Evolutionary conservation across 495 filamentous ascomycete species (phyloP).

Genomic region (Penicillium cinerascens): DNA sequence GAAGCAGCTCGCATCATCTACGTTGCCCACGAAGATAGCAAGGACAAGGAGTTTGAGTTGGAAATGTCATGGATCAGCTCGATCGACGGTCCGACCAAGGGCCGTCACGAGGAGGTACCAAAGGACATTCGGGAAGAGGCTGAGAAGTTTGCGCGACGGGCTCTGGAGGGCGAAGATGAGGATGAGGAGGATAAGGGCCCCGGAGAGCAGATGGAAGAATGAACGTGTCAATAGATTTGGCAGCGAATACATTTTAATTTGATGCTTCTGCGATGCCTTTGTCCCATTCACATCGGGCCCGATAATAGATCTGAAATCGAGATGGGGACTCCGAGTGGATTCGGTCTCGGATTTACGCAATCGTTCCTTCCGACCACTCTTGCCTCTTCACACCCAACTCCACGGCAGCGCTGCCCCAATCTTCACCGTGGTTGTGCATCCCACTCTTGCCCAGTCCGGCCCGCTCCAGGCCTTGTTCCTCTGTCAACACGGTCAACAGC

Average conservation of each 20-base stretch:
- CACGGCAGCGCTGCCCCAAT: conserved; percentile 70
- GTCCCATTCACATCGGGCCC: neutral
- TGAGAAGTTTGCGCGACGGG: conserved; percentile 73
- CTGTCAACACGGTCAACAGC: conserved; percentile 80
- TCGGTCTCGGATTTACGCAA: conserved; percentile 25
- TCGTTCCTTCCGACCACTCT: conserved; percentile 46
- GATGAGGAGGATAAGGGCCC: conserved; percentile 62
- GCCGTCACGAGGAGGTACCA: conserved; percentile 86
- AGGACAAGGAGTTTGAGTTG: conserved; percentile 97
- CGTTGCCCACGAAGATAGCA: conserved; percentile 93
- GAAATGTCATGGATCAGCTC: conserved; percentile 98
- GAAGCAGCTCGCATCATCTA: conserved; percentile 96
- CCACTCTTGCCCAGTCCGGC: conserved; percentile 65
- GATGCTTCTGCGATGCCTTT: conserved; percentile 9
- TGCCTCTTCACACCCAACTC: conserved; percentile 45
- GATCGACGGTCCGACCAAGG: conserved; percentile 79
- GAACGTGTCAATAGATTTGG: conserved; percentile 24
- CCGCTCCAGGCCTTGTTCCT: conserved; percentile 80
- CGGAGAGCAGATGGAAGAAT: conserved; percentile 76
- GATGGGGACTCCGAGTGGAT: neutral
- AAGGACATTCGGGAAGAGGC: conserved; percentile 86
- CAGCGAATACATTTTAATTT: conserved; percentile 17
- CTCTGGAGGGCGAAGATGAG: conserved; percentile 67
- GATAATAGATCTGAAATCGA: neutral
- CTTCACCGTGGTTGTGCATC: conserved; percentile 80